Conservation (phyloP, 2,329 filamentous ascomycete species). For the Amauroascus niger region DNA sequence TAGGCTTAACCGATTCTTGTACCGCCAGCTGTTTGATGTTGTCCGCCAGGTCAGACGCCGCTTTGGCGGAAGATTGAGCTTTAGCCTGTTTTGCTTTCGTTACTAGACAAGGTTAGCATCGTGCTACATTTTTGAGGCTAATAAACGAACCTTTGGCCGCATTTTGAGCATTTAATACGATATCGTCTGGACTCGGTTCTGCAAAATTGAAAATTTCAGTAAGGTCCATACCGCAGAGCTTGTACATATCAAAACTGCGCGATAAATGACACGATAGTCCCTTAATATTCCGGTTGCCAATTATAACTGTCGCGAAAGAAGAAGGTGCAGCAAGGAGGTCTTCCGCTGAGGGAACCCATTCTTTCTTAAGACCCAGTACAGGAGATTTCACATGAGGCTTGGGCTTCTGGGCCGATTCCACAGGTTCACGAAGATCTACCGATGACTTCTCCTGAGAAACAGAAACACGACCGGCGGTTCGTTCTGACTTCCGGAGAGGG, state of each 20-base stretch:
- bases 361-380: background rate
- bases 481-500: constrained; percentile 8
- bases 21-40: constrained; percentile 42
- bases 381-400: background rate
- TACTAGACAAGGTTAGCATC: constrained; percentile 37
- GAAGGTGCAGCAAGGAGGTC: constrained; percentile 41
- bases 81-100: constrained; percentile 36
- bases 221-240: constrained; percentile 31
- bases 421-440: background rate
- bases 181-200: constrained; percentile 82
- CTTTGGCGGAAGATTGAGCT: constrained; percentile 28
- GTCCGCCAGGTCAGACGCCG: constrained; percentile 37
- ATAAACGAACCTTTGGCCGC: constrained; percentile 61
- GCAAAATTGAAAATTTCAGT: constrained; percentile 54
- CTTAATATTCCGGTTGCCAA: constrained; percentile 24
- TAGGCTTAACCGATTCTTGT: constrained; percentile 45
- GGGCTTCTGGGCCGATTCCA: background rate
- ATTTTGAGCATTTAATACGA: constrained; percentile 73
- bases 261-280: background rate
- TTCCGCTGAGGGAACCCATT: background rate
- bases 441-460: background rate
- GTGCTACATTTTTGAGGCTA: background rate
- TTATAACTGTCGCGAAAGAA: constrained; percentile 41
- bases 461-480: background rate
- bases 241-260: constrained; percentile 8